These are phyloP conservation scores for Eimeria falciformis DNA, from an alignment of 169 alveolate species.

Conservation along the genomic window DNA sequence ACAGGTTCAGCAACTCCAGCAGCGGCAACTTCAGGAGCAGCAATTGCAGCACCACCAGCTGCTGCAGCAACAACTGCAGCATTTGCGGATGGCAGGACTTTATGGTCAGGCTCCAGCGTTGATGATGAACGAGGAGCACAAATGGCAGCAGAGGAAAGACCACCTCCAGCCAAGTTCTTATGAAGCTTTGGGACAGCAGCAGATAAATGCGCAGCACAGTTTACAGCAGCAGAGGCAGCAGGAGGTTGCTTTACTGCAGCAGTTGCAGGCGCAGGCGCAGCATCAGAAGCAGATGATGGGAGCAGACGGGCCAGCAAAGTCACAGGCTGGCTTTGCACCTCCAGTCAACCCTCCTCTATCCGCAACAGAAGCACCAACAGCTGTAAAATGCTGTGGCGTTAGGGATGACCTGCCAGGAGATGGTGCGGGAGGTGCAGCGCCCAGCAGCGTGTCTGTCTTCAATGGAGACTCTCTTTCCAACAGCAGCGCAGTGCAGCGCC, in stretches of 20 bases:
- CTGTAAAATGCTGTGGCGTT: too few species aligned
- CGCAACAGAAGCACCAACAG: too few species aligned
- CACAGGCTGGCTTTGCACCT: too few species aligned
- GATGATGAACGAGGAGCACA: not conserved
- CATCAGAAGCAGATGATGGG: too few species aligned
- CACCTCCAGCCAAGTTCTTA: not conserved
- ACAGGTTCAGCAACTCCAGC: not conserved
- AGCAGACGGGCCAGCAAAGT: too few species aligned
- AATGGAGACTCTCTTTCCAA: too few species aligned
- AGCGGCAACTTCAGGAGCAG: slow-evolving; percentile 45
- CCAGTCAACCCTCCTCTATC: too few species aligned
- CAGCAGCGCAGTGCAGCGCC: too few species aligned
- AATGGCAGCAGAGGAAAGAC: not conserved
- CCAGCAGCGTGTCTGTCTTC: too few species aligned
- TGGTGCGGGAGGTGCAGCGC: too few species aligned
- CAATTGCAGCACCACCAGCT: slow-evolving; percentile 10
- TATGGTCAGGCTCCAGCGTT: not conserved
- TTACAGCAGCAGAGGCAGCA: not conserved
- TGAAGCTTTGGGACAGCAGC: not conserved
- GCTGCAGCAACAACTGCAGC: slow-evolving; percentile 5
- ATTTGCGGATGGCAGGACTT: not conserved
- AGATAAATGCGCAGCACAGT: not conserved
- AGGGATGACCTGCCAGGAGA: too few species aligned
- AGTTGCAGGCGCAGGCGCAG: too few species aligned
- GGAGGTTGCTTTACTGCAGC: not conserved